Percentiles rank a stretch among this genome's conserved stretches.
Evolutionary conservation across 495 filamentous ascomycete genomes (phyloP).

Genomic region (Xylaria nigripes): DNA sequence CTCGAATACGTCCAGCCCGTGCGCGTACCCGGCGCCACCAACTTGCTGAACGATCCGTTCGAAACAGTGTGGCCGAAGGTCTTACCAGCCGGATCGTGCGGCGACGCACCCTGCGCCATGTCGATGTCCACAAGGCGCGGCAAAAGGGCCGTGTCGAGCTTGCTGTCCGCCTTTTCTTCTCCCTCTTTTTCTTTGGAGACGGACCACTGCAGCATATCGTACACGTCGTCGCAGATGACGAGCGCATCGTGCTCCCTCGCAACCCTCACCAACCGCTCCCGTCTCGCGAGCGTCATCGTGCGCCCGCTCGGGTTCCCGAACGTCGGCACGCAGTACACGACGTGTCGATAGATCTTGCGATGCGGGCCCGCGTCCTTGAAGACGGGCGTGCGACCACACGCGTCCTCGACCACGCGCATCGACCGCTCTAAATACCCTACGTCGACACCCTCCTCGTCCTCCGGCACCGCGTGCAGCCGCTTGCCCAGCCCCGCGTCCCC

Average conservation of each 20-base stretch:
- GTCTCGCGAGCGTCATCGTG: slow-evolving; percentile 56
- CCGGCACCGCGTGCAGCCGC: slow-evolving; percentile 55
- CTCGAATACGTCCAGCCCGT: slow-evolving; percentile 79
- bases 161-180: neutral
- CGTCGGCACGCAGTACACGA: slow-evolving; percentile 78
- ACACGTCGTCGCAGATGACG: slow-evolving; percentile 82
- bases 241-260: slow-evolving; percentile 69
- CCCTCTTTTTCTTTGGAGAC: neutral
- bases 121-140: slow-evolving; percentile 76
- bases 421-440: slow-evolving; percentile 45
- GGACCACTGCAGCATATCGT: slow-evolving; percentile 77
- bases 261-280: slow-evolving; percentile 54
- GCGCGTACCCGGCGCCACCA: slow-evolving; percentile 67
- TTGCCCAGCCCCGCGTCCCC: slow-evolving; percentile 64
- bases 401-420: slow-evolving; percentile 32
- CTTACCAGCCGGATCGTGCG: slow-evolving; percentile 22
- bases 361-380: slow-evolving; percentile 31
- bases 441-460: slow-evolving; percentile 69
- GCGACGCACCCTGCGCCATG: slow-evolving; percentile 36
- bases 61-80: slow-evolving; percentile 68
- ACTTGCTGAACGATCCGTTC: slow-evolving; percentile 81
- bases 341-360: slow-evolving; percentile 65
- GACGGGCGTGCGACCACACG: neutral
- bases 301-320: slow-evolving; percentile 74
- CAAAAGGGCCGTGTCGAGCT: slow-evolving; percentile 27